phyloP scores from a whole-genome alignment of 75 land plant species.

The Cupressus sempervirens region DNA sequence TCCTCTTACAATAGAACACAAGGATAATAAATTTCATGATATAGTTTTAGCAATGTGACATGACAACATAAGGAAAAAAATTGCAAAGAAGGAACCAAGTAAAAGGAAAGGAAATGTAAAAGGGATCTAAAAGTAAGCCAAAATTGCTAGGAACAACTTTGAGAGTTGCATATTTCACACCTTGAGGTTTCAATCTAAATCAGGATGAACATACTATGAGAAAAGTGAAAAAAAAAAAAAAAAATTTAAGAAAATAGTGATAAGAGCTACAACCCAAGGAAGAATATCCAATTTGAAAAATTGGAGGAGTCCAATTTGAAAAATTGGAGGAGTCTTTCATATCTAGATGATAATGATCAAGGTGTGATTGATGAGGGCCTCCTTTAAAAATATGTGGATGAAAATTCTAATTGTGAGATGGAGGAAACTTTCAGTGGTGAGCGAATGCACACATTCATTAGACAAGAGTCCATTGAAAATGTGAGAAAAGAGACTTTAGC shows the following conservation, averaged over 20 bases:
- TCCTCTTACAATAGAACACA: not conserved
- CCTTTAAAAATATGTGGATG: not conserved
- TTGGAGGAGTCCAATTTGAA: too few species aligned
- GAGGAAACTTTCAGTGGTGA: not conserved
- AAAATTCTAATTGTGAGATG: not conserved
- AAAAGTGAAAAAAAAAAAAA: not conserved
- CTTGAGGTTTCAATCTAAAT: not conserved
- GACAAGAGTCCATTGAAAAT: not conserved
- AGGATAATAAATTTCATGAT: not conserved
- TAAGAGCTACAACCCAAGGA: not conserved
- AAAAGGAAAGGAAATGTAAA: conserved; percentile 1
- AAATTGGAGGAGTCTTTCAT: not conserved
- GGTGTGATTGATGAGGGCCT: not conserved
- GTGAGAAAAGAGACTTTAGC: not conserved
- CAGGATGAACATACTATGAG: not conserved
- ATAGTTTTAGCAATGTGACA: not conserved
- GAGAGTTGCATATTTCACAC: not conserved
- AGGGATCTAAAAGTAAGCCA: not conserved
- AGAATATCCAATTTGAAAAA: too few species aligned
- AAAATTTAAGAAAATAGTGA: not conserved
- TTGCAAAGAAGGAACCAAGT: not conserved
- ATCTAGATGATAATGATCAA: not conserved
- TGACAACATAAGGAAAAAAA: not conserved
- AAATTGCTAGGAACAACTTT: not conserved
- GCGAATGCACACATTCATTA: not conserved